Base-by-base conservation (phyloP, 176 grass and related monocot genomes). In the Aegilops speltoides region DNA sequence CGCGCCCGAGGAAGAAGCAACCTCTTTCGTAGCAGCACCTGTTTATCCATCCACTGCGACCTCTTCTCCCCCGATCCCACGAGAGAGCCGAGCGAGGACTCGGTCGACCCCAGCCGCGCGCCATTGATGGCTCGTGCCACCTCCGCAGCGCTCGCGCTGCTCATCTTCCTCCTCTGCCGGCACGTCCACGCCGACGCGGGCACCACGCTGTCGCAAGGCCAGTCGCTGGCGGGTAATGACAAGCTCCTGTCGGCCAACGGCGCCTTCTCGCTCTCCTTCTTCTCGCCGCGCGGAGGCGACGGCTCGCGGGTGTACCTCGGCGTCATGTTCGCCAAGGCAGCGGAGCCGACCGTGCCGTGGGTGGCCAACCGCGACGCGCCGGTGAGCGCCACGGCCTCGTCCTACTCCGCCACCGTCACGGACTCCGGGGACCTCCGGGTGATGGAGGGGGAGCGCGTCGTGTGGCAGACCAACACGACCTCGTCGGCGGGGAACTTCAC, bases 351-450 rank as follows among this genome's bases (percentile, higher is more conserved):
- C n/a, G 83, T 87, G 64, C 57, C 79, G 10, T 95, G 93, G 93
- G 88, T 95, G 10, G 93, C 90, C 83, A 95, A 95, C 90, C 90
- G 93, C 63, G 71, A 92, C 54, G 56, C 54, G 22, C 90, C 90
- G 7, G 63, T 92, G 4, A 37, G 12, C 50, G 88, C 84, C 4
- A 3, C 81, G 9, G 13, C 36, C 19, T 54, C 86, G 8, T 31
- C 76, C 0, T 84, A 90, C 77, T 60, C 73, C 57, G 83, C 91
- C 43, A 57, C 70, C 79, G 17, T 95, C 79, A 79, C 79, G 19
- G 22, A 13, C 29, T 74, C 61, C 77, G 93, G 90, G 10, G 89
- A 92, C 11, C 76, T 95, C 13, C 83, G 78, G 68, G 76, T 95
- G 33, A 71, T 85, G n/a, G 66, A 92, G 38, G 81, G 48, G 0